These are phyloP conservation scores for Curvularia sp. DNA, from an alignment of 2,329 filamentous ascomycete species.

Conservation along the genomic window DNA sequence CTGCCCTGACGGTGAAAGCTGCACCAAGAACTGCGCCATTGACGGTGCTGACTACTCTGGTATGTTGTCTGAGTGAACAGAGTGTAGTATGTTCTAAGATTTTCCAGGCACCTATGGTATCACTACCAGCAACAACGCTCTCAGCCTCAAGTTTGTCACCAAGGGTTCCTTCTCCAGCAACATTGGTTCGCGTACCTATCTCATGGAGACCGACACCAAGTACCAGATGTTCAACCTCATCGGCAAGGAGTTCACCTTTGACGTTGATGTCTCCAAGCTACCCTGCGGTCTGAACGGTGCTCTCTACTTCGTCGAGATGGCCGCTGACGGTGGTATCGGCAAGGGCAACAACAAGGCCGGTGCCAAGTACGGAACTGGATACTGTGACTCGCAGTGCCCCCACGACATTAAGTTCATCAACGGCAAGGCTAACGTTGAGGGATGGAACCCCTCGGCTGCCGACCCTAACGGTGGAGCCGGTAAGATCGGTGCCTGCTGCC, in stretches of 20 bases:
- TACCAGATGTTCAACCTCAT: constrained; percentile 54
- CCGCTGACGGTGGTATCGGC: constrained; percentile 60
- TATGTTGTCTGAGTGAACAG: constrained; percentile 13
- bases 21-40: constrained; percentile 52
- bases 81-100: neutral
- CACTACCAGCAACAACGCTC: constrained; percentile 58
- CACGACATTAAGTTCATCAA: constrained; percentile 61
- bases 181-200: constrained; percentile 53
- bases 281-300: constrained; percentile 73
- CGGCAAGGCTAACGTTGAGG: constrained; percentile 62
- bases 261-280: constrained; percentile 63
- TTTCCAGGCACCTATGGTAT: constrained; percentile 55
- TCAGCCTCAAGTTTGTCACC: constrained; percentile 66
- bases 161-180: constrained; percentile 55
- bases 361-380: constrained; percentile 66
- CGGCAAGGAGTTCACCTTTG: constrained; percentile 53
- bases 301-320: constrained; percentile 64
- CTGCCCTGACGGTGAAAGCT: constrained; percentile 50
- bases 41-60: constrained; percentile 54
- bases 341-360: constrained; percentile 60
- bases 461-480: constrained; percentile 64
- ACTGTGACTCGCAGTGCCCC: constrained; percentile 52
- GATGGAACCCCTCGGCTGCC: constrained; percentile 59
- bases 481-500: constrained; percentile 67
- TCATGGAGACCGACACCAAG: constrained; percentile 51